A percentile compares a stretch with the other conserved stretches of the same genome.
Conservation (phyloP, 2,329 filamentous ascomycete genomes). For the Trichoderma sp. region DNA sequence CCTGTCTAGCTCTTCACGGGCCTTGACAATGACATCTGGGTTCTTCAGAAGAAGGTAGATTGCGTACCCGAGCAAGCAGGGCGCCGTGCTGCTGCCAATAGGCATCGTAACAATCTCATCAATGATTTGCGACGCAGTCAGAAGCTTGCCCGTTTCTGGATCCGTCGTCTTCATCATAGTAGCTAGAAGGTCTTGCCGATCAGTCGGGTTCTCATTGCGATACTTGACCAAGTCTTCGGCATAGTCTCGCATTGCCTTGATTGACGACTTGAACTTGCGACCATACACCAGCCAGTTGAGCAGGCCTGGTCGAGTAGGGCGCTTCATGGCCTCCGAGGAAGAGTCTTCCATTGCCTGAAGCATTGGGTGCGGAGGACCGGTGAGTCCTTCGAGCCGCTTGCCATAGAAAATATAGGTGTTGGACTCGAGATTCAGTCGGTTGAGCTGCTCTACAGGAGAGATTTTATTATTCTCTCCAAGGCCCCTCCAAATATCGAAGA, state of each 20-base stretch:
- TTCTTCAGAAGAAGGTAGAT: constrained; percentile 53
- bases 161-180: constrained; percentile 58
- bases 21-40: constrained; percentile 45
- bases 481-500: constrained; percentile 49
- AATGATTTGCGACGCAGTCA: constrained; percentile 59
- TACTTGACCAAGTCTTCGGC: constrained; percentile 55
- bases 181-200: constrained; percentile 59
- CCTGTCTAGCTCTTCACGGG: constrained; percentile 52
- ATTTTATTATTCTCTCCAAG: constrained; percentile 39
- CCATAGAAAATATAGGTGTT: constrained; percentile 50
- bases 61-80: constrained; percentile 42
- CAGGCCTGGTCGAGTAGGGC: constrained; percentile 49
- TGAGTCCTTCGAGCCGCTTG: constrained; percentile 46
- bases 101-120: constrained; percentile 69
- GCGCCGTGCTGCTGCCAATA: constrained; percentile 52
- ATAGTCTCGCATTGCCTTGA: constrained; percentile 52
- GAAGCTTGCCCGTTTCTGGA: constrained; percentile 55
- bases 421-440: constrained; percentile 52
- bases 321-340: constrained; percentile 54
- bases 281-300: constrained; percentile 53
- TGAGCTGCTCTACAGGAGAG: constrained; percentile 48
- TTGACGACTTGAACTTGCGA: constrained; percentile 52
- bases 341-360: constrained; percentile 53
- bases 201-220: constrained; percentile 50
- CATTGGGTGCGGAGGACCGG: constrained; percentile 46